phyloP scores from a whole-genome alignment of 208 protist species.

The Kentomonas sorsogonicus region DNA sequence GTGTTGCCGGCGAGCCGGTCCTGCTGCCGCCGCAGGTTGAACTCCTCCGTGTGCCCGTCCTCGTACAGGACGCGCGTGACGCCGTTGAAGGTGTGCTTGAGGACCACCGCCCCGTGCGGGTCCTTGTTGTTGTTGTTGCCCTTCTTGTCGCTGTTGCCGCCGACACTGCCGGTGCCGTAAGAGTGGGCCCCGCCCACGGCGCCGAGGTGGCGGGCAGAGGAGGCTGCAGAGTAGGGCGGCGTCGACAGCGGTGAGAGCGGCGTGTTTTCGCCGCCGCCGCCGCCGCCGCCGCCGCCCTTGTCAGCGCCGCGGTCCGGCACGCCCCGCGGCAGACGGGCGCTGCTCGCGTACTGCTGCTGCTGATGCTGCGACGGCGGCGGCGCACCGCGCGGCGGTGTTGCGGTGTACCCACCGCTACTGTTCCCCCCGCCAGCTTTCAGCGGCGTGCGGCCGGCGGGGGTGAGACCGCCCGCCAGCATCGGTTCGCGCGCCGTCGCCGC shows the following conservation, averaged over 20 bases:
- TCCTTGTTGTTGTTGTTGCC: conserved; percentile 7
- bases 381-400: background rate
- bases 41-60: conserved; percentile 14
- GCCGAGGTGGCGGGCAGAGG: background rate
- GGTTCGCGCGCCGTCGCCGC: too few relatives aligned
- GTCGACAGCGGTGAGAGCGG: too few relatives aligned
- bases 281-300: background rate
- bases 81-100: conserved; percentile 28
- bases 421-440: too few relatives aligned
- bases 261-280: too few relatives aligned
- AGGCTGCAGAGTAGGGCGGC: background rate
- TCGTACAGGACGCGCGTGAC: conserved; percentile 37
- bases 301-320: background rate
- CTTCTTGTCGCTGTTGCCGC: background rate
- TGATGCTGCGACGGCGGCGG: background rate
- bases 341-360: background rate
- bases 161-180: too few relatives aligned
- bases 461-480: too few relatives aligned
- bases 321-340: background rate
- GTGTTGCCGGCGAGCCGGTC: background rate
- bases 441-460: too few relatives aligned
- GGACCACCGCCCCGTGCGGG: conserved; percentile 16
- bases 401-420: too few relatives aligned
- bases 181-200: background rate
- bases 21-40: background rate